These are phyloP conservation scores for Tothia fuscella DNA, from an alignment of 2,329 filamentous ascomycete species.

Conservation along the genomic window DNA sequence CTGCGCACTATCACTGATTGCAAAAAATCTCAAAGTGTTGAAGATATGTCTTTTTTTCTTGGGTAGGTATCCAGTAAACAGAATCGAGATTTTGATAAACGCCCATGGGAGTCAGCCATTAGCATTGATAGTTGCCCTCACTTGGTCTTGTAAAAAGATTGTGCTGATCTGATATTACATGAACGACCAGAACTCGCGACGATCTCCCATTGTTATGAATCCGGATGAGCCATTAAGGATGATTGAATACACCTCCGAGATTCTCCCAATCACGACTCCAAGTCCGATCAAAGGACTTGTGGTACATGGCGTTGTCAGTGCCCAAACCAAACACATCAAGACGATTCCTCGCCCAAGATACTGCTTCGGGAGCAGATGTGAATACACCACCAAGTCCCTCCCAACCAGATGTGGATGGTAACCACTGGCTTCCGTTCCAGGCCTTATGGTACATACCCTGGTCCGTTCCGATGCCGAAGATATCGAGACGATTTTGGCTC, in stretches of 20 bases:
- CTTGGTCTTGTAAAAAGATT: too few relatives aligned
- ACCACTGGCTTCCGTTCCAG: constrained; percentile 14
- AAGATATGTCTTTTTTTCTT: too few relatives aligned
- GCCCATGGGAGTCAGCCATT: too few relatives aligned
- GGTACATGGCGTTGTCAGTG: constrained; percentile 5
- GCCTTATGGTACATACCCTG: constrained; percentile 19
- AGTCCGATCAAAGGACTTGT: constrained; percentile 7
- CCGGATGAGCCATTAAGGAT: too few relatives aligned
- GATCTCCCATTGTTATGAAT: too few relatives aligned
- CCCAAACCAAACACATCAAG: constrained; percentile 17
- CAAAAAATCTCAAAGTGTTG: too few relatives aligned
- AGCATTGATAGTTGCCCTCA: too few relatives aligned
- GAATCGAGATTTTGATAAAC: too few relatives aligned
- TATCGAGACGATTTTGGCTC: constrained; percentile 10
- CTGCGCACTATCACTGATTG: too few relatives aligned
- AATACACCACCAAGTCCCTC: constrained; percentile 18
- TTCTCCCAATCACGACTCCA: background rate
- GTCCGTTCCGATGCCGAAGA: constrained; percentile 18
- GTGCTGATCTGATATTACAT: too few relatives aligned
- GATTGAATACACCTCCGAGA: background rate
- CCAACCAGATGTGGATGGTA: constrained; percentile 13
- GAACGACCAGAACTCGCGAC: too few relatives aligned
- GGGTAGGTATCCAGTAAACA: too few relatives aligned
- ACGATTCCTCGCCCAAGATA: constrained; percentile 16
- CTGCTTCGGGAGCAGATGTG: constrained; percentile 16